Evolutionary conservation across 768 basidiomycete species (phyloP).

Genomic region (Plicaturopsis crispa): DNA sequence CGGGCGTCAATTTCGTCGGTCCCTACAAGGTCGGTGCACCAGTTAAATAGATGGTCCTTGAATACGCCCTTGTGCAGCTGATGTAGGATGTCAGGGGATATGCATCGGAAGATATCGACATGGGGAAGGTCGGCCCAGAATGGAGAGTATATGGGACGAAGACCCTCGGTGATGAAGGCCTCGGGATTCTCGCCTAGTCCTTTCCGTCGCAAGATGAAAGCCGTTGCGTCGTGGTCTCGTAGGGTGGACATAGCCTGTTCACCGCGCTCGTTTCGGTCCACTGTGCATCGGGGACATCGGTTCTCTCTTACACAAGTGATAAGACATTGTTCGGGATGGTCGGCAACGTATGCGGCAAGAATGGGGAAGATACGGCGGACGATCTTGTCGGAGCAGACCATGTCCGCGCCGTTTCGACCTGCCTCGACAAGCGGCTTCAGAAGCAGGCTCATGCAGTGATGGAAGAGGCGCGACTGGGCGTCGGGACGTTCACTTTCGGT

Average conservation of each 20-base stretch:
- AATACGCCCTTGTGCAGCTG: constrained; percentile 23
- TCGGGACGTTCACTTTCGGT: constrained; percentile 6
- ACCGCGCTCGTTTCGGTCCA: constrained; percentile 15
- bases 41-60: constrained; percentile 17
- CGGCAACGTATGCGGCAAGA: constrained; percentile 28
- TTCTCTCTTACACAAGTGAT: constrained; percentile 18
- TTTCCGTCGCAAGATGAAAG: not conserved
- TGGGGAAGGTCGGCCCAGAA: constrained; percentile 18
- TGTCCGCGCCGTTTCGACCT: constrained; percentile 20
- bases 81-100: constrained; percentile 20
- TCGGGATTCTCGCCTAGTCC: constrained; percentile 3
- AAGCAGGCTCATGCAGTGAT: constrained; percentile 26
- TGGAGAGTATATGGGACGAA: constrained; percentile 10
- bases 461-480: constrained; percentile 20
- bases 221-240: not conserved
- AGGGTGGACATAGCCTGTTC: not conserved
- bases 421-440: constrained; percentile 23
- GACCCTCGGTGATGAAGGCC: constrained; percentile 5
- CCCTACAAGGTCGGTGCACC: constrained; percentile 15
- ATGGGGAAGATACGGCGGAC: constrained; percentile 26
- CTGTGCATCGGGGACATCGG: constrained; percentile 20
- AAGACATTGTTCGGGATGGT: constrained; percentile 39
- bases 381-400: constrained; percentile 28
- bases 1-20: constrained; percentile 16
- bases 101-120: constrained; percentile 10